These are phyloP conservation scores for Thermochaetoides thermophila DNA, from an alignment of 495 filamentous ascomycete genomes.

Conservation along the genomic window DNA sequence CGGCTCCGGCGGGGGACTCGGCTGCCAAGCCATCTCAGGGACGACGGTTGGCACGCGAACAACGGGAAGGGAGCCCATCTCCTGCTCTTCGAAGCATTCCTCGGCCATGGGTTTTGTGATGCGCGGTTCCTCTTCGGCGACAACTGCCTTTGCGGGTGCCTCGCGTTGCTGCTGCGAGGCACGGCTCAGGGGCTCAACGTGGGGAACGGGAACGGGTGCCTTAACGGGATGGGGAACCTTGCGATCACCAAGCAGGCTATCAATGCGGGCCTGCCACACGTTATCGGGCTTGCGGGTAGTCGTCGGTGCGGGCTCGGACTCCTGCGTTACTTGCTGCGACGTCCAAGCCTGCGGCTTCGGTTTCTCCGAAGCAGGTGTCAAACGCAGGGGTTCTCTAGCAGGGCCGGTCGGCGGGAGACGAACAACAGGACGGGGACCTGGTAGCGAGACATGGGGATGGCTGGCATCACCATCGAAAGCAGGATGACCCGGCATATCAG, in stretches of 20 bases:
- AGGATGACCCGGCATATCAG: slow-evolving; percentile 55
- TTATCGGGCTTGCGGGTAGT: slow-evolving; percentile 5
- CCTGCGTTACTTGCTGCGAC: slow-evolving; percentile 10
- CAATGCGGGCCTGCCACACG: slow-evolving; percentile 62
- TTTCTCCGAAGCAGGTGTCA: slow-evolving; percentile 1
- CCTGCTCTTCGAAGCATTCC: slow-evolving; percentile 70
- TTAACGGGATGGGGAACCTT: slow-evolving; percentile 43
- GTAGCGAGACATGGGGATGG: slow-evolving; percentile 54
- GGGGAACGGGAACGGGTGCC: slow-evolving; percentile 37
- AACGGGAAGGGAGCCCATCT: slow-evolving; percentile 59
- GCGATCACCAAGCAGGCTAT: slow-evolving; percentile 46
- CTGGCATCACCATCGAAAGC: slow-evolving; percentile 50
- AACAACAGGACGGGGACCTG: slow-evolving; percentile 52
- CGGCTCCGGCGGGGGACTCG: slow-evolving; percentile 25
- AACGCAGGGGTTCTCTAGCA: too few relatives aligned
- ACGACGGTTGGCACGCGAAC: slow-evolving; percentile 49
- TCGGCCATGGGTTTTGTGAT: slow-evolving; percentile 53
- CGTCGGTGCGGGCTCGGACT: slow-evolving; percentile 4
- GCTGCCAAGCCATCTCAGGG: slow-evolving; percentile 37
- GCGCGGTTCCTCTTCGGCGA: slow-evolving; percentile 10
- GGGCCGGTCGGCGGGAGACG: slow-evolving; percentile 53
- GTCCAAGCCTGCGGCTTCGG: slow-evolving; percentile 13
- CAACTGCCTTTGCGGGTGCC: slow-evolving; percentile 26
- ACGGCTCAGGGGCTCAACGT: too few relatives aligned
- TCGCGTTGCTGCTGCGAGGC: slow-evolving; percentile 42